These are phyloP conservation scores for Fusarium citri DNA, from an alignment of 2,329 filamentous ascomycete species.

Conservation along the genomic window DNA sequence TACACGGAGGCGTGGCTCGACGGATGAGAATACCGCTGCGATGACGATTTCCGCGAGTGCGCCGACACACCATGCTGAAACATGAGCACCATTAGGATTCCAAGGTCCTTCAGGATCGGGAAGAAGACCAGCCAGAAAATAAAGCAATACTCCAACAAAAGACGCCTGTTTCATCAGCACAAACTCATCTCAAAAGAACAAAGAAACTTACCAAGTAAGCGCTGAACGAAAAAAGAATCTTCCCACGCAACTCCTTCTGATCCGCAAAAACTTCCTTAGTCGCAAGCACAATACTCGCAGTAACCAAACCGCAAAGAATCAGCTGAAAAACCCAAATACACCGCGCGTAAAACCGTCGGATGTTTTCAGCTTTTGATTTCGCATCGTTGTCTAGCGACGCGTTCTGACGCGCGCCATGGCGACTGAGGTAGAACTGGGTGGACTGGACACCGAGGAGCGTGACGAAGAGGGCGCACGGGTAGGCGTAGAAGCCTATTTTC, in stretches of 20 bases:
- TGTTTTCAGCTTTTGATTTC: conserved; percentile 46
- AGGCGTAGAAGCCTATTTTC: conserved; percentile 55
- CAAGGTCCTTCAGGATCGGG: conserved; percentile 59
- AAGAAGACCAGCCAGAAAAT: conserved; percentile 56
- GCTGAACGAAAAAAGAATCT: conserved; percentile 53
- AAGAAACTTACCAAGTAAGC: conserved; percentile 52
- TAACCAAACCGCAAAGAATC: conserved; percentile 48
- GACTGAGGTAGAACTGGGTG: conserved; percentile 52
- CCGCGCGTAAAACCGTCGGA: conserved; percentile 48
- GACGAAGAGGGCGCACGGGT: conserved; percentile 54
- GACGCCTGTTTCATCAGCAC: conserved; percentile 48
- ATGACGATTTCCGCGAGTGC: conserved; percentile 53
- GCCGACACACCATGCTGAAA: conserved; percentile 53
- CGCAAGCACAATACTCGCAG: conserved; percentile 51
- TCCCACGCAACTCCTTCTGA: conserved; percentile 41
- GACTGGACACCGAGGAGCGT: conserved; percentile 53
- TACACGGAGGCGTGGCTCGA: conserved; percentile 47
- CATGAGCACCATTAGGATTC: conserved; percentile 53
- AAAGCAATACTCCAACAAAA: conserved; percentile 55
- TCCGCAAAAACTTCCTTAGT: conserved; percentile 49
- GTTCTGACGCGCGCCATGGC: conserved; percentile 45
- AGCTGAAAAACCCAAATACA: conserved; percentile 54
- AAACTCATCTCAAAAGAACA: too few relatives aligned
- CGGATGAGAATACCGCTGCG: conserved; percentile 49
- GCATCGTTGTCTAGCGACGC: conserved; percentile 44